A percentile compares a stretch with the other conserved stretches of the same genome.
phyloP scores from a whole-genome alignment of 2,329 filamentous ascomycete genomes.

The Ampelomyces quisqualis region DNA sequence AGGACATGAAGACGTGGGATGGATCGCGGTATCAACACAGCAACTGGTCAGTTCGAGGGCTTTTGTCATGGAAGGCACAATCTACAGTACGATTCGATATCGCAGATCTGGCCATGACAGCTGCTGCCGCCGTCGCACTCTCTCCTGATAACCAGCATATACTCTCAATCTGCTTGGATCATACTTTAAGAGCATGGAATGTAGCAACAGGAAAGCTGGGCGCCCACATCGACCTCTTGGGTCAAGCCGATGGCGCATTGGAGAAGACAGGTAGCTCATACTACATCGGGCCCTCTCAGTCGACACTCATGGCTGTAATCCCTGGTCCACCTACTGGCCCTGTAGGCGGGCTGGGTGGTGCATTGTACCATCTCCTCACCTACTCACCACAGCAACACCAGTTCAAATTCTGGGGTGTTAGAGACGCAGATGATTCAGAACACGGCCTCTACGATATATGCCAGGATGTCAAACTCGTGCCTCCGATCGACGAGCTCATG shows the following conservation, averaged over 20 bases:
- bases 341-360: slow-evolving; percentile 47
- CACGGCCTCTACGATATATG: slow-evolving; percentile 72
- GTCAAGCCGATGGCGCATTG: slow-evolving; percentile 57
- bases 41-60: slow-evolving; percentile 63
- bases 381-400: slow-evolving; percentile 87
- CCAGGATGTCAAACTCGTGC: slow-evolving; percentile 62
- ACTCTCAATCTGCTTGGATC: slow-evolving; percentile 85
- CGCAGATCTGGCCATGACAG: slow-evolving; percentile 61
- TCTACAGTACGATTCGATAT: slow-evolving; percentile 65
- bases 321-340: slow-evolving; percentile 47
- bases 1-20: slow-evolving; percentile 56
- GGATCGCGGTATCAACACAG: slow-evolving; percentile 73
- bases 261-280: slow-evolving; percentile 68
- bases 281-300: slow-evolving; percentile 75
- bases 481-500: slow-evolving; percentile 57
- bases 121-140: slow-evolving; percentile 61
- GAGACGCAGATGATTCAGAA: slow-evolving; percentile 58
- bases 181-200: slow-evolving; percentile 88
- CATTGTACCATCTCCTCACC: slow-evolving; percentile 67
- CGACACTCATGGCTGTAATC: slow-evolving; percentile 73
- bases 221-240: slow-evolving; percentile 74
- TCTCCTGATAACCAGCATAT: slow-evolving; percentile 55
- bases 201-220: slow-evolving; percentile 76
- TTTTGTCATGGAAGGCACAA: slow-evolving; percentile 66
- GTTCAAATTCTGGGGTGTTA: slow-evolving; percentile 90